Conservation (phyloP, 2,329 filamentous ascomycete genomes). For the Tricladium varicosporioides region DNA sequence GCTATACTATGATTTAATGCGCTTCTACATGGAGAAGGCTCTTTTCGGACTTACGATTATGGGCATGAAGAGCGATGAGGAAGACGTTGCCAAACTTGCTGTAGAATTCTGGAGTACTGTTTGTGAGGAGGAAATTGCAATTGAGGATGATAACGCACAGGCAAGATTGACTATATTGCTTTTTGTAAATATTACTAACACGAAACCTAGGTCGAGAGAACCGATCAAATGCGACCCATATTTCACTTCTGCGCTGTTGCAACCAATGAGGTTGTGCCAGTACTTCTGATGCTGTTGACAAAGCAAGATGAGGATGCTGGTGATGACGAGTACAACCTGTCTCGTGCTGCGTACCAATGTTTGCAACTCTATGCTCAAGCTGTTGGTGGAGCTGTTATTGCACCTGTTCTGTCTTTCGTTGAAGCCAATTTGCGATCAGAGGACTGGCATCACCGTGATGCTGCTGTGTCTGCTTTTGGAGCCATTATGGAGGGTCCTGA, state of each 20-base stretch:
- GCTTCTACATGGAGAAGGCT: slow-evolving; percentile 99
- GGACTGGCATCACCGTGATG: slow-evolving; percentile 94
- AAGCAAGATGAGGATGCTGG: slow-evolving; percentile 97
- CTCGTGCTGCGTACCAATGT: slow-evolving; percentile 93
- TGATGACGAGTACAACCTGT: slow-evolving; percentile 97
- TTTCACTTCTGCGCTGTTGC: slow-evolving; percentile 96
- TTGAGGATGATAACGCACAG: slow-evolving; percentile 93
- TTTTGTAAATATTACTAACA: background rate
- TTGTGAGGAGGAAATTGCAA: slow-evolving; percentile 96
- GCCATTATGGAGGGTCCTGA: slow-evolving; percentile 99
- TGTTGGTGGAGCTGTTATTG: slow-evolving; percentile 79
- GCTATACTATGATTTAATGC: slow-evolving; percentile 99
- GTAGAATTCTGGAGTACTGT: slow-evolving; percentile 99
- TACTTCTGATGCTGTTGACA: slow-evolving; percentile 82
- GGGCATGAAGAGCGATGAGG: slow-evolving; percentile 97
- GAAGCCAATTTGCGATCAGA: slow-evolving; percentile 86
- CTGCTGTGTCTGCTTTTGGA: slow-evolving; percentile 93
- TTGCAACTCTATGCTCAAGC: slow-evolving; percentile 93
- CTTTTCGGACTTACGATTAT: slow-evolving; percentile 95
- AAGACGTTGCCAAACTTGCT: slow-evolving; percentile 96
- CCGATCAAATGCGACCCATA: slow-evolving; percentile 72
- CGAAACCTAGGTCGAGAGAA: slow-evolving; percentile 25
- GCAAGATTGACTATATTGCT: slow-evolving; percentile 41
- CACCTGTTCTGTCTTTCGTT: slow-evolving; percentile 84
- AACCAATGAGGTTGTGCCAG: slow-evolving; percentile 89